phyloP scores from a whole-genome alignment of 257 asterid genomes.

The Nyctanthes arbortristis region DNA sequence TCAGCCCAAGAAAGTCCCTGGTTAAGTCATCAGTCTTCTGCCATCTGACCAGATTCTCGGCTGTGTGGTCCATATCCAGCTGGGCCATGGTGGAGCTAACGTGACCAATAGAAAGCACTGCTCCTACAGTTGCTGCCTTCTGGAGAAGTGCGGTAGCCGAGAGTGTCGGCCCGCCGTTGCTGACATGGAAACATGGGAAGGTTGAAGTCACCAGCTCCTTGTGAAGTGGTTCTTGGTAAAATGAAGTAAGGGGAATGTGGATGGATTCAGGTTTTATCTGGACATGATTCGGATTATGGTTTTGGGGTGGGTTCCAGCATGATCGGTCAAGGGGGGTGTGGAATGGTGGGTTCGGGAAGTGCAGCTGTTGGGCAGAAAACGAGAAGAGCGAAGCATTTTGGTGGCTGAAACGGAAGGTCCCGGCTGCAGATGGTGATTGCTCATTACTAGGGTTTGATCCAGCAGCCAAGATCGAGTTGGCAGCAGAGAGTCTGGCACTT shows the following conservation, averaged over 20 bases:
- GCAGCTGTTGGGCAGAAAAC: conserved; percentile 25
- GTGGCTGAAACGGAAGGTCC: conserved; percentile 37
- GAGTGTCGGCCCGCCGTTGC: conserved; percentile 20
- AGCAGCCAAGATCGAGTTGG: conserved; percentile 38
- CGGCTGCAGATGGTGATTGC: conserved; percentile 15
- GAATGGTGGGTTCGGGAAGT: conserved; percentile 35
- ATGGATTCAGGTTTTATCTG: conserved; percentile 55
- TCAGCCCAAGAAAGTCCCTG: conserved; percentile 51
- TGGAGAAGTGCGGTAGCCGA: conserved; percentile 49
- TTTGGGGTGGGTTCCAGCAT: conserved; percentile 32
- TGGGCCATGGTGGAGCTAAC: conserved; percentile 38
- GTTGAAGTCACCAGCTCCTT: conserved; percentile 28
- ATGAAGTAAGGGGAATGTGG: conserved; percentile 41
- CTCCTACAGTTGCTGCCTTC: conserved; percentile 39
- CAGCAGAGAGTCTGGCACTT: conserved; percentile 78
- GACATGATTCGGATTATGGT: conserved; percentile 33
- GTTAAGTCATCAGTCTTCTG: conserved; percentile 39
- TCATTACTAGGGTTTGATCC: conserved; percentile 35
- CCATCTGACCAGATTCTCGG: conserved; percentile 33
- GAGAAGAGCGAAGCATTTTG: conserved; percentile 38
- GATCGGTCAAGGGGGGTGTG: conserved; percentile 20
- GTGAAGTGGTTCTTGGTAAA: conserved; percentile 37
- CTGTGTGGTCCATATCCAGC: conserved; percentile 25
- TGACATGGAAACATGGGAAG: conserved; percentile 12
- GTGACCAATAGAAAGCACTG: conserved; percentile 29